These are phyloP conservation scores for Penicillium desertorum DNA, from an alignment of 495 filamentous ascomycete species.

Conservation along the genomic window DNA sequence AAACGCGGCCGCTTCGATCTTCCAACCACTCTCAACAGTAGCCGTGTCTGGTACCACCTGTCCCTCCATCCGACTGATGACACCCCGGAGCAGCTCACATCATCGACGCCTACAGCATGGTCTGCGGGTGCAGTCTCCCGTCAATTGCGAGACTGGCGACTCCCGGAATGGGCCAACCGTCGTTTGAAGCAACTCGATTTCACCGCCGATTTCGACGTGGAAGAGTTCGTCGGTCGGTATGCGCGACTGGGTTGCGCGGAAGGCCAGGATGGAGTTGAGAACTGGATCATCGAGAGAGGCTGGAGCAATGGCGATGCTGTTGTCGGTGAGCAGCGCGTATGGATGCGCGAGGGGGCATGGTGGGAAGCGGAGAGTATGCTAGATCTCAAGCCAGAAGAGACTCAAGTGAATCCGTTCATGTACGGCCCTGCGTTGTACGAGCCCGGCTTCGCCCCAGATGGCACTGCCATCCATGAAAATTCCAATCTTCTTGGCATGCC, in stretches of 20 bases:
- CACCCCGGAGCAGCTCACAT: conserved; percentile 64
- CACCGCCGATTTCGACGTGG: conserved; percentile 91
- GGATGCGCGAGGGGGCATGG: conserved; percentile 93
- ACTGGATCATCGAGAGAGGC: conserved; percentile 90
- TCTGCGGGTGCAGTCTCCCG: conserved; percentile 88
- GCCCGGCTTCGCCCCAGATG: conserved; percentile 28
- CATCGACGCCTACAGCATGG: conserved; percentile 67
- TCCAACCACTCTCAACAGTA: conserved; percentile 64
- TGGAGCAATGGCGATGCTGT: conserved; percentile 98
- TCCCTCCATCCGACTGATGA: conserved; percentile 91
- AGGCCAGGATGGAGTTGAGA: conserved; percentile 90
- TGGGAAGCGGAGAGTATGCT: conserved; percentile 98
- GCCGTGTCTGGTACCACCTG: conserved; percentile 93
- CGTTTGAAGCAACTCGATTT: conserved; percentile 92
- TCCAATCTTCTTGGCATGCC: conserved; percentile 60
- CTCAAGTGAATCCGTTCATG: conserved; percentile 33
- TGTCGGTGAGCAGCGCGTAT: conserved; percentile 84
- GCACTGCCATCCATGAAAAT: conserved; percentile 54
- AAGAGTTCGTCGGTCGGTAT: conserved; percentile 87
- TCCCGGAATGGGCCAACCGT: conserved; percentile 95
- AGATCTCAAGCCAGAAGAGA: conserved; percentile 72
- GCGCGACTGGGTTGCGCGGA: conserved; percentile 80
- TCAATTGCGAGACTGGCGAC: conserved; percentile 86
- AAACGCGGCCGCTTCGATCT: conserved; percentile 76
- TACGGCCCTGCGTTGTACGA: conserved; percentile 39